phyloP scores from a whole-genome alignment of 169 alveolate genomes.

The Plasmodium ovale region DNA sequence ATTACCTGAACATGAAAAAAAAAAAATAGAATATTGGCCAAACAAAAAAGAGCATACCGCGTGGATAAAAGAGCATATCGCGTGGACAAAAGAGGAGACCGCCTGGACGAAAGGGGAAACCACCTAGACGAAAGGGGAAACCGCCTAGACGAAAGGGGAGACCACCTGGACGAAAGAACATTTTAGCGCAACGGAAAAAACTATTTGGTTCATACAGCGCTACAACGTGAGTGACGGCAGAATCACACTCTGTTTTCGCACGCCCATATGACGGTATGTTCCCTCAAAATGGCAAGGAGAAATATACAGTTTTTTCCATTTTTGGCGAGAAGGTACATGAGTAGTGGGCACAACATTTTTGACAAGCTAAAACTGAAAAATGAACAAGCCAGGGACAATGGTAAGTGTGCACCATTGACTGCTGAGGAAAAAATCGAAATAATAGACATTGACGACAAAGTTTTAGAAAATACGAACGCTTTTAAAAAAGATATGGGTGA shows the following conservation, averaged over 20 bases:
- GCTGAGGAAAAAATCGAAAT: conserved; percentile 47
- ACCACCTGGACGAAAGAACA: too few relatives aligned
- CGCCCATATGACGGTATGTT: background rate
- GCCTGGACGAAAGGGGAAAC: too few relatives aligned
- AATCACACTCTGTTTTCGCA: background rate
- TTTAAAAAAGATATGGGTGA: conserved; percentile 4
- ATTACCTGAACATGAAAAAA: background rate
- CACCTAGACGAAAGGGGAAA: too few relatives aligned
- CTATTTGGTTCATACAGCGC: too few relatives aligned
- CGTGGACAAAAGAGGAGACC: too few relatives aligned
- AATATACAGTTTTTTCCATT: background rate
- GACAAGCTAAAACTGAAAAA: conserved; percentile 29
- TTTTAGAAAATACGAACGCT: conserved; percentile 8
- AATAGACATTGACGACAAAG: conserved; percentile 51
- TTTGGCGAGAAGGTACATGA: conserved; percentile 26
- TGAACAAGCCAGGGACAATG: background rate
- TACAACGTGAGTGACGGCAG: too few relatives aligned
- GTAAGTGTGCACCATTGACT: background rate
- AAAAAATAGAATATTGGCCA: background rate
- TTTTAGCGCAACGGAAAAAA: too few relatives aligned
- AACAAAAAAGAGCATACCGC: background rate
- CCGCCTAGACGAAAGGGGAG: too few relatives aligned
- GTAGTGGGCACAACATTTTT: conserved; percentile 37
- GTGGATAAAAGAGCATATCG: too few relatives aligned
- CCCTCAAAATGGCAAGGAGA: background rate